A percentile compares a stretch with the other conserved stretches of the same genome.
Conservation (phyloP, 257 asterid genomes). For the Capsicum baccatum region DNA sequence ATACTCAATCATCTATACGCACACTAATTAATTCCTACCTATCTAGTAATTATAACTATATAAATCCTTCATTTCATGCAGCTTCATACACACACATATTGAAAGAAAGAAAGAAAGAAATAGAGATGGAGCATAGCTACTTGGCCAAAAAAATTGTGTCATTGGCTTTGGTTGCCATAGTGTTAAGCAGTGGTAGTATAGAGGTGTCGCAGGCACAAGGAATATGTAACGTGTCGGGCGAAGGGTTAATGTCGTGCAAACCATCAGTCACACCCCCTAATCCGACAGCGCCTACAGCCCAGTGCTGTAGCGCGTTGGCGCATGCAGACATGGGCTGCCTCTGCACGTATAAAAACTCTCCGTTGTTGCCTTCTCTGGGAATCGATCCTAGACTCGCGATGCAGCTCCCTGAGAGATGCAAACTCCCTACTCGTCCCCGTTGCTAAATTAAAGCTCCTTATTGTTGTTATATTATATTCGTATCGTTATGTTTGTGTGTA, state of each 20-base stretch:
- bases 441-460: constrained; percentile 36
- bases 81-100: constrained; percentile 24
- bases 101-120: not conserved
- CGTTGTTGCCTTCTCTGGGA: constrained; percentile 53
- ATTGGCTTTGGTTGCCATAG: constrained; percentile 31
- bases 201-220: constrained; percentile 40
- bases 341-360: constrained; percentile 60
- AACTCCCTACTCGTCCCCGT: constrained; percentile 45
- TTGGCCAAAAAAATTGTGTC: constrained; percentile 24
- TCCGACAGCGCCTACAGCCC: constrained; percentile 52
- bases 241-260: constrained; percentile 53
- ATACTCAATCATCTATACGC: constrained; percentile 31
- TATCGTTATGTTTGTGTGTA: not conserved
- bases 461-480: too few relatives aligned
- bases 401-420: constrained; percentile 60
- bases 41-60: not conserved
- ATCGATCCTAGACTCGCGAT: constrained; percentile 60
- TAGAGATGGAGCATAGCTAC: constrained; percentile 32
- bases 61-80: not conserved
- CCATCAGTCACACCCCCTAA: constrained; percentile 55
- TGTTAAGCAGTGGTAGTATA: not conserved
- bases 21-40: not conserved
- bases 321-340: constrained; percentile 59
- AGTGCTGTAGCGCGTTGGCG: constrained; percentile 61
- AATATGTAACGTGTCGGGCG: constrained; percentile 50